Conservation (phyloP, 805 yeast species). For the Barnettozyma sucrosica region DNA sequence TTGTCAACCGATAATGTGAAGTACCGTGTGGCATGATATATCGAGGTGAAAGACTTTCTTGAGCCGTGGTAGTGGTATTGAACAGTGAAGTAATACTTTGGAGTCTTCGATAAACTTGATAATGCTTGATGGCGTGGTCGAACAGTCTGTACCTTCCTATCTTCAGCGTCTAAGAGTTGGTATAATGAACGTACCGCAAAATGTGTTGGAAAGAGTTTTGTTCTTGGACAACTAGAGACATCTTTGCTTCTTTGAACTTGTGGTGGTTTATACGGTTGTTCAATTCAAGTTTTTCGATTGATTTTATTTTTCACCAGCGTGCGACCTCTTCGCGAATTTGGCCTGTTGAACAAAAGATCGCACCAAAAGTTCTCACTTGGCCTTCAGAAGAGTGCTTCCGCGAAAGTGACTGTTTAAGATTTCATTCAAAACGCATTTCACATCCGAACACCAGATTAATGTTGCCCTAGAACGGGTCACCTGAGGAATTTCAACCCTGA, state of each 20-base stretch:
- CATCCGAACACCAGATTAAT: neutral
- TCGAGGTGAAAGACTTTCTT: neutral
- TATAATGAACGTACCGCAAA: conserved; percentile 76
- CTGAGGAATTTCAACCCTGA: neutral
- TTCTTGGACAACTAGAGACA: conserved; percentile 98
- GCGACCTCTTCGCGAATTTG: neutral
- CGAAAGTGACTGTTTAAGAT: neutral
- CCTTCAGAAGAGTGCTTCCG: neutral
- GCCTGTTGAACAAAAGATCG: neutral
- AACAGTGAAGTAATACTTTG: neutral
- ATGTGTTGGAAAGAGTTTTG: conserved; percentile 99
- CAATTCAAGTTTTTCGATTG: conserved; percentile 14
- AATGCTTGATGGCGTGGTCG: neutral
- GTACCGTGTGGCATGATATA: neutral
- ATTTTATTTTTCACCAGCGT: conserved; percentile 9
- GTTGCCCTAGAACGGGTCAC: neutral
- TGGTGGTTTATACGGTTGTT: conserved; percentile 1
- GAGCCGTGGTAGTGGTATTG: neutral
- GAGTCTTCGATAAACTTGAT: neutral
- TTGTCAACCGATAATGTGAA: too few relatives aligned
- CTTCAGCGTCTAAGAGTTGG: neutral
- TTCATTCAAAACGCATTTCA: neutral
- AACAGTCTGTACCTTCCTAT: neutral
- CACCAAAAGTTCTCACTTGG: neutral
- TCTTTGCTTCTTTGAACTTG: conserved; percentile 26